Conservation (phyloP, 2,329 filamentous ascomycete species). For the Exophiala sp. region DNA sequence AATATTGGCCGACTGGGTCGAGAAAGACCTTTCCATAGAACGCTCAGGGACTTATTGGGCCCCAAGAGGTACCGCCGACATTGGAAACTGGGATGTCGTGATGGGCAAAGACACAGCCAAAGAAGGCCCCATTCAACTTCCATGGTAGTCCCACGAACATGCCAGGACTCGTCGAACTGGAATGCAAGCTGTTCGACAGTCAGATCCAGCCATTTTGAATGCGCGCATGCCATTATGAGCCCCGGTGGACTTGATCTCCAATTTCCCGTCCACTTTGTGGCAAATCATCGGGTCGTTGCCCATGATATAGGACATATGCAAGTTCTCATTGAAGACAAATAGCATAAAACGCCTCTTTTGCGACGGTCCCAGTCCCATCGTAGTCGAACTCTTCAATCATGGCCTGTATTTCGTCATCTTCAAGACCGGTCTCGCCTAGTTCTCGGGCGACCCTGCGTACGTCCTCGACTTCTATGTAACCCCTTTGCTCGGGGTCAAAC, state of each 20-base stretch:
- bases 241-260: slow-evolving; percentile 1
- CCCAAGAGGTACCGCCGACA: slow-evolving; percentile 65
- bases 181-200: not conserved
- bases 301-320: not conserved
- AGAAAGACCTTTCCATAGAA: slow-evolving; percentile 56
- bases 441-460: slow-evolving; percentile 83
- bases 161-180: not conserved
- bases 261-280: not conserved
- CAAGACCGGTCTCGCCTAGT: slow-evolving; percentile 78
- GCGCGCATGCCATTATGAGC: not conserved
- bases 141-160: slow-evolving; percentile 54
- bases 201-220: not conserved
- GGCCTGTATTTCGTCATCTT: slow-evolving; percentile 85
- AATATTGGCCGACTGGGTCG: slow-evolving; percentile 60
- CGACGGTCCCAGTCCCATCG: slow-evolving; percentile 78
- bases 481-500: slow-evolving; percentile 91
- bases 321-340: slow-evolving; percentile 55
- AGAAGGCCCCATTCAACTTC: slow-evolving; percentile 62
- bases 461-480: slow-evolving; percentile 84
- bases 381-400: slow-evolving; percentile 99
- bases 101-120: slow-evolving; percentile 52
- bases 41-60: slow-evolving; percentile 72
- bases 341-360: slow-evolving; percentile 62
- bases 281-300: slow-evolving; percentile 15
- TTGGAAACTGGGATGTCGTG: slow-evolving; percentile 63